Percentiles rank a stretch among this genome's conserved stretches.
These are phyloP conservation scores for Rosa lucieae DNA, from an alignment of 306 rosid genomes.

Conservation along the genomic window DNA sequence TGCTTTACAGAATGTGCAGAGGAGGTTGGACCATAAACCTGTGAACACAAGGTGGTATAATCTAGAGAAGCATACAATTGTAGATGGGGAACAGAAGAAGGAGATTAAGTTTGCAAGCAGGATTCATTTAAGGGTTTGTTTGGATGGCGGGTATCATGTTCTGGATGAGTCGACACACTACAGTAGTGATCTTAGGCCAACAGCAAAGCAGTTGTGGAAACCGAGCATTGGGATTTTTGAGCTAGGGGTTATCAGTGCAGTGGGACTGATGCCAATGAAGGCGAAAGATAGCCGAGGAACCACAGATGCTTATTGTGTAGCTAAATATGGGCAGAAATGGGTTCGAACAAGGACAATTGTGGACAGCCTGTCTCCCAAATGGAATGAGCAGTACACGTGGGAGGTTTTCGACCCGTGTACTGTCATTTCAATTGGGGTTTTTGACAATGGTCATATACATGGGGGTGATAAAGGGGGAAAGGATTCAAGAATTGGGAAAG, in stretches of 20 bases:
- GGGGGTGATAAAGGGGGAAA: constrained; percentile 60
- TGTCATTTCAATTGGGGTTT: constrained; percentile 73
- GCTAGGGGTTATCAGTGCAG: constrained; percentile 77
- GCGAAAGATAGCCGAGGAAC: constrained; percentile 69
- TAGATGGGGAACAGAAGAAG: constrained; percentile 71
- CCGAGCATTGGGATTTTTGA: constrained; percentile 75
- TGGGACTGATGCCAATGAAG: constrained; percentile 82
- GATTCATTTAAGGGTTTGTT: constrained; percentile 74
- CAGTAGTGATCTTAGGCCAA: constrained; percentile 93
- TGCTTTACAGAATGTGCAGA: constrained; percentile 68
- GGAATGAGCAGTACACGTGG: constrained; percentile 96
- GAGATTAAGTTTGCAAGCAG: constrained; percentile 78
- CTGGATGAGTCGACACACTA: constrained; percentile 91
- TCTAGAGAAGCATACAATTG: constrained; percentile 66
- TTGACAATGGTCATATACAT: constrained; percentile 73
- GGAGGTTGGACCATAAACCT: constrained; percentile 85
- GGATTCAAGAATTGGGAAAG: constrained; percentile 82
- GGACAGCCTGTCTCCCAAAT: constrained; percentile 64
- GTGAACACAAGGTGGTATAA: constrained; percentile 79
- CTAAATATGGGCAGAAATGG: constrained; percentile 94
- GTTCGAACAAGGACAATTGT: constrained; percentile 76
- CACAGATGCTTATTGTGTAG: constrained; percentile 83
- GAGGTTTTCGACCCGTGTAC: constrained; percentile 88
- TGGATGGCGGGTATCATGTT: constrained; percentile 97
- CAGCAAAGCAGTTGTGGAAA: constrained; percentile 87